Evolutionary conservation across 2,329 filamentous ascomycete genomes (phyloP).

Genomic region (Talaromyces sp.): DNA sequence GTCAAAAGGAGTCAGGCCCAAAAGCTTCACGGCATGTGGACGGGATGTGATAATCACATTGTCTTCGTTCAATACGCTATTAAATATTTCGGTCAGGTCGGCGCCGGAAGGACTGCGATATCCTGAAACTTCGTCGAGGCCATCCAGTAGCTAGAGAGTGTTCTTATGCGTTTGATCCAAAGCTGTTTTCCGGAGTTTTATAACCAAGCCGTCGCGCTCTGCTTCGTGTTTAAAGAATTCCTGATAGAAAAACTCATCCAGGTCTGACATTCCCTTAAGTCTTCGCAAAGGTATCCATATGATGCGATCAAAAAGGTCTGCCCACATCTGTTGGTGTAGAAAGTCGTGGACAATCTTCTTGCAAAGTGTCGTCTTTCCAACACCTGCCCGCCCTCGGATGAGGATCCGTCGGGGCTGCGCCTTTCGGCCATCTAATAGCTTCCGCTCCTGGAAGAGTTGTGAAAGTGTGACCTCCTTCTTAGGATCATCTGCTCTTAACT

Average conservation of each 20-base stretch:
- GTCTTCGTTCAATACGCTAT: slow-evolving; percentile 32
- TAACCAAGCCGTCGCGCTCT: background rate
- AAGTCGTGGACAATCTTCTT: slow-evolving; percentile 44
- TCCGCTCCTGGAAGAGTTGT: slow-evolving; percentile 31
- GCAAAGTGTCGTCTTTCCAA: slow-evolving; percentile 44
- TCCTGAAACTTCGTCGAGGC: slow-evolving; percentile 44
- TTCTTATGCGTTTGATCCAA: background rate
- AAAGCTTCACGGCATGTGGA: slow-evolving; percentile 28
- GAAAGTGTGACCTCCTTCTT: slow-evolving; percentile 24
- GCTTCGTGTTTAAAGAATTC: background rate
- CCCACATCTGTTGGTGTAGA: slow-evolving; percentile 25
- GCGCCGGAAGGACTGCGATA: background rate
- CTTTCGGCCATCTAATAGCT: slow-evolving; percentile 19
- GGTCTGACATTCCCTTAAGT: slow-evolving; percentile 23
- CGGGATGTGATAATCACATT: slow-evolving; percentile 46
- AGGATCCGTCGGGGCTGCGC: slow-evolving; percentile 34
- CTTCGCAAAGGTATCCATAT: slow-evolving; percentile 44
- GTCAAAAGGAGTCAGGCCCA: slow-evolving; percentile 24
- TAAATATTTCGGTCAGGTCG: slow-evolving; percentile 28
- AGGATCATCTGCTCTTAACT: slow-evolving; percentile 26
- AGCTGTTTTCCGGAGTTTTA: background rate
- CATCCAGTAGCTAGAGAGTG: slow-evolving; percentile 44
- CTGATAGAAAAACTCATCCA: slow-evolving; percentile 4
- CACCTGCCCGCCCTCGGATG: slow-evolving; percentile 31
- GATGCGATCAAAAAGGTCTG: slow-evolving; percentile 36